Conservation (phyloP, 805 yeast species). For the Sugiyamaella valdiviana region DNA sequence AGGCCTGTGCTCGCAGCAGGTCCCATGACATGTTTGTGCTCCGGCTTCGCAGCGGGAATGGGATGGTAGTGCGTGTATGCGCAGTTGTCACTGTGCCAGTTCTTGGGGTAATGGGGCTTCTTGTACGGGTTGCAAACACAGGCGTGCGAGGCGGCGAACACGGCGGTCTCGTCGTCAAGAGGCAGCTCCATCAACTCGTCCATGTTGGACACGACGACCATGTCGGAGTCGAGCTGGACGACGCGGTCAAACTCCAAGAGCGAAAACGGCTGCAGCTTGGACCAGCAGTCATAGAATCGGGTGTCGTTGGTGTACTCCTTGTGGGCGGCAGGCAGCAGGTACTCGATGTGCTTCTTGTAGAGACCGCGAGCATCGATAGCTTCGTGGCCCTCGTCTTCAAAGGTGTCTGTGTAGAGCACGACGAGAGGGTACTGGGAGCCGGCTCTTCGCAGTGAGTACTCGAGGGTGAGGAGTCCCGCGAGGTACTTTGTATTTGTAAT, state of each 20-base stretch:
- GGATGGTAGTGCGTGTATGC: slow-evolving; percentile 35
- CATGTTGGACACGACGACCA: slow-evolving; percentile 52
- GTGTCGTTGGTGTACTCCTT: slow-evolving; percentile 46
- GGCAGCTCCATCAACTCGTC: slow-evolving; percentile 51
- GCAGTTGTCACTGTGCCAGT: slow-evolving; percentile 50
- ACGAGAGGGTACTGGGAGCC: slow-evolving; percentile 47
- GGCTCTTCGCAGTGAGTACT: slow-evolving; percentile 40
- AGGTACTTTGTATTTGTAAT: slow-evolving; percentile 48
- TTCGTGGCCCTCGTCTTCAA: slow-evolving; percentile 38
- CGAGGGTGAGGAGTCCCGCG: slow-evolving; percentile 46
- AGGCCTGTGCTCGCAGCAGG: slow-evolving; percentile 41
- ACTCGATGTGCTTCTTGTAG: slow-evolving; percentile 37
- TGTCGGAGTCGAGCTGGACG: slow-evolving; percentile 53
- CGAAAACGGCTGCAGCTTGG: slow-evolving; percentile 51
- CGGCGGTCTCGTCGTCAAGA: slow-evolving; percentile 31
- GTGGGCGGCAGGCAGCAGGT: slow-evolving; percentile 39
- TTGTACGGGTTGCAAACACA: slow-evolving; percentile 56
- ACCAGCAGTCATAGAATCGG: slow-evolving; percentile 56
- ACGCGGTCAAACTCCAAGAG: slow-evolving; percentile 47
- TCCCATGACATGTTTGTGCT: slow-evolving; percentile 30
- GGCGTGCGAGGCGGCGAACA: slow-evolving; percentile 55
- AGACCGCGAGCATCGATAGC: slow-evolving; percentile 39
- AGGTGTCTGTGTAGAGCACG: slow-evolving; percentile 47
- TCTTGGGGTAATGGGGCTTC: slow-evolving; percentile 46
- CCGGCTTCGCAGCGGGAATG: slow-evolving; percentile 3